phyloP scores from a whole-genome alignment of 2,329 filamentous ascomycete genomes.

The Fusarium gaditjirri region DNA sequence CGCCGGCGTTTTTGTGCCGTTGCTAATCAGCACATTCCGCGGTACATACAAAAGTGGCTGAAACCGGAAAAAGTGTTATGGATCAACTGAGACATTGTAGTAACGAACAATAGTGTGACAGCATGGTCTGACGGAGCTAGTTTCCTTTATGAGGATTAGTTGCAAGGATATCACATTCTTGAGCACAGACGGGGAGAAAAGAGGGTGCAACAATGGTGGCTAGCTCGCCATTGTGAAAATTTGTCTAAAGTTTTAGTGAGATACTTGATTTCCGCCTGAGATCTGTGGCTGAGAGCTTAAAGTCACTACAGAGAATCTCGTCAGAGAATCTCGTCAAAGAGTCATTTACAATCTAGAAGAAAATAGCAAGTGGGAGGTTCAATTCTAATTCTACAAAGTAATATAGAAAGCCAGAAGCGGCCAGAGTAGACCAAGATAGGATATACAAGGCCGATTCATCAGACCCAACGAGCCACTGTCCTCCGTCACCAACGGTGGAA shows the following conservation, averaged over 20 bases:
- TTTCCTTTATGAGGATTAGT: not conserved
- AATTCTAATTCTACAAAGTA: not conserved
- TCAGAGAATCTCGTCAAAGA: too few relatives aligned
- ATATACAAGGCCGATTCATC: rapidly evolving
- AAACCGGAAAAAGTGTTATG: not conserved
- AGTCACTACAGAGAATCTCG: not conserved
- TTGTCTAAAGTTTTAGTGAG: rapidly evolving
- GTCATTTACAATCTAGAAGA: rapidly evolving
- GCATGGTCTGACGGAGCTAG: not conserved
- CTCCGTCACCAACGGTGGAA: not conserved
- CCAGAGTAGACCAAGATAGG: rapidly evolving
- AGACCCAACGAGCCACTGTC: not conserved
- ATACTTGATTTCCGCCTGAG: rapidly evolving
- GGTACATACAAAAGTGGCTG: not conserved
- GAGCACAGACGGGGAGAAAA: too few relatives aligned
- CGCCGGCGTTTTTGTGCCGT: not conserved
- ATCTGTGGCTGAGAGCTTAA: not conserved
- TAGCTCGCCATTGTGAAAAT: rapidly evolving
- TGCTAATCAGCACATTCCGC: not conserved
- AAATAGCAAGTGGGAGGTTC: rapidly evolving
- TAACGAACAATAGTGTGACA: not conserved
- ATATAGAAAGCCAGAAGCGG: not conserved
- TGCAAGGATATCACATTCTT: not conserved
- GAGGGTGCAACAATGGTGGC: not conserved
- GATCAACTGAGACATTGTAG: not conserved